These are phyloP conservation scores for Kluyveromyces marxianus DNA, from an alignment of 1,139 yeast genomes.

Conservation along the genomic window DNA sequence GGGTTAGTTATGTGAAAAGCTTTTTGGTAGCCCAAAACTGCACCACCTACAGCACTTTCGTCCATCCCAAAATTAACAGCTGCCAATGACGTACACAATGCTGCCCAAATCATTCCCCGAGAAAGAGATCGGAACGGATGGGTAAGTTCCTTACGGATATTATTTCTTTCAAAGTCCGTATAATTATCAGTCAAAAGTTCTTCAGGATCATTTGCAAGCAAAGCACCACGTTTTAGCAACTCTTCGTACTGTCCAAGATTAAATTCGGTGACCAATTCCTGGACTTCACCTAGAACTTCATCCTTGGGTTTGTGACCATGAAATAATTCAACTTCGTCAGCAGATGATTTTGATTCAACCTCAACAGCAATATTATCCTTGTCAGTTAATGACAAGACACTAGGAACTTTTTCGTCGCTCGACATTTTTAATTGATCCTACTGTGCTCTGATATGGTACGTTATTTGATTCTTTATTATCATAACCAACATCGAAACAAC, in stretches of 20 bases:
- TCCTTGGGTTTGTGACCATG: constrained; percentile 14
- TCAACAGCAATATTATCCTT: constrained; percentile 7
- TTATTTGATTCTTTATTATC: too few relatives aligned
- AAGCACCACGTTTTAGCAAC: constrained; percentile 20
- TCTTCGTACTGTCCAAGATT: constrained; percentile 16
- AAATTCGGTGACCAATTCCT: constrained; percentile 11
- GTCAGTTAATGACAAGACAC: not conserved
- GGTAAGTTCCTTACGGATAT: constrained; percentile 13
- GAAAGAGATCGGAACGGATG: constrained; percentile 21
- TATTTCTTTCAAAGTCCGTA: constrained; percentile 12
- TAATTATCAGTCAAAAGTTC: constrained; percentile 11
- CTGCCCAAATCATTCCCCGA: constrained; percentile 19
- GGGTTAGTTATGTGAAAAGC: constrained; percentile 32
- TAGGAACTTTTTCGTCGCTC: not conserved
- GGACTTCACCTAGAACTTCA: constrained; percentile 15
- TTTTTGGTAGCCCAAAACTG: constrained; percentile 40
- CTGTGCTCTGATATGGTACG: too few relatives aligned
- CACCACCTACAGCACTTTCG: constrained; percentile 46
- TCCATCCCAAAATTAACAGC: constrained; percentile 31
- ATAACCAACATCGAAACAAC: too few relatives aligned
- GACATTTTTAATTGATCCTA: not conserved
- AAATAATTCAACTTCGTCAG: constrained; percentile 10
- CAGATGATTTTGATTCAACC: constrained; percentile 5
- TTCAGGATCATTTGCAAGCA: constrained; percentile 22
- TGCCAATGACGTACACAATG: constrained; percentile 25